Percentiles rank a stretch among this genome's conserved stretches.
Conservation (phyloP, 2,329 filamentous ascomycete genomes). For the Dactylonectria macrodidyma region DNA sequence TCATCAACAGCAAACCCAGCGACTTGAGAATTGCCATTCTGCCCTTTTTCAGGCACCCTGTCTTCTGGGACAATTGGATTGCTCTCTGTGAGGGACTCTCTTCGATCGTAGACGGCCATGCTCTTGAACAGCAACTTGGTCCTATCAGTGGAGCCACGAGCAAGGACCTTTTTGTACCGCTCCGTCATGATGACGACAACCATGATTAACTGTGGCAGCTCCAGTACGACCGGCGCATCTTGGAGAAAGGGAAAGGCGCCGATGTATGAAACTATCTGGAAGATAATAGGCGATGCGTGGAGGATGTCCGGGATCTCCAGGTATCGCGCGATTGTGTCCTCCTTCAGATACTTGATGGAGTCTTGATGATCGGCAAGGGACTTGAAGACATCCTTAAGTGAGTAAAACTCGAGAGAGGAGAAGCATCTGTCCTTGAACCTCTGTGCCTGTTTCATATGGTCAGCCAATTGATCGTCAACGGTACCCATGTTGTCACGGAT, state of each 20-base stretch:
- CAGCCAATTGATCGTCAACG: conserved; percentile 22
- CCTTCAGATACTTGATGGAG: conserved; percentile 76
- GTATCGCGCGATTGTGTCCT: conserved; percentile 78
- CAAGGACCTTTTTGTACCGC: conserved; percentile 75
- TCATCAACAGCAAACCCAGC: conserved; percentile 64
- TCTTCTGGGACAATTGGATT: conserved; percentile 15
- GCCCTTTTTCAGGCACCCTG: not conserved
- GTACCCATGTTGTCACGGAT: conserved; percentile 29
- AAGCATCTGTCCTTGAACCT: conserved; percentile 80
- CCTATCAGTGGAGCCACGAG: conserved; percentile 70
- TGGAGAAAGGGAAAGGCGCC: conserved; percentile 82
- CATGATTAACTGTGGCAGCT: conserved; percentile 79
- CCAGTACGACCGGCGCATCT: conserved; percentile 79
- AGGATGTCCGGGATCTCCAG: conserved; percentile 81
- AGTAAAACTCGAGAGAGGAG: conserved; percentile 80
- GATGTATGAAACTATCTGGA: conserved; percentile 79
- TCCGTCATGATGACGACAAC: conserved; percentile 81
- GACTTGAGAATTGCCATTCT: conserved; percentile 40
- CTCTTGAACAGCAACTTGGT: conserved; percentile 79
- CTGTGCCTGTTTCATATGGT: conserved; percentile 61
- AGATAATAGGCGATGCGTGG: conserved; percentile 76
- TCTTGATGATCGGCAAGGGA: conserved; percentile 77
- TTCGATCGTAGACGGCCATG: conserved; percentile 79
- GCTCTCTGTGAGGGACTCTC: conserved; percentile 53
- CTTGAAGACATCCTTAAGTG: conserved; percentile 80